Conservation (phyloP, 371 early-diverging fungal species). For the Scutellospora calospora region DNA sequence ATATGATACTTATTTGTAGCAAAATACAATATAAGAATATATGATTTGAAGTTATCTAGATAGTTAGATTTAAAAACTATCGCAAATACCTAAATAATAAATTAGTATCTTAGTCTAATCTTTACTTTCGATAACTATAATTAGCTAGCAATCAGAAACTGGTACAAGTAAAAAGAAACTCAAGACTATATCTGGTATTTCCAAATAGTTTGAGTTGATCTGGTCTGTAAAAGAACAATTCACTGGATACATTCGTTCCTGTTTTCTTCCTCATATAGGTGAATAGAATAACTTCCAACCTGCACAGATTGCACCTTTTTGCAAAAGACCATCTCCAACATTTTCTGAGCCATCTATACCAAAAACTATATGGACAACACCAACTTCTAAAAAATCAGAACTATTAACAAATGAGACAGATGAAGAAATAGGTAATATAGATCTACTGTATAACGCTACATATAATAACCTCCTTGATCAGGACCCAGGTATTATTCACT, state of each 20-base stretch:
- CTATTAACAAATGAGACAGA: too few relatives aligned
- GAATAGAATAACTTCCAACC: not conserved
- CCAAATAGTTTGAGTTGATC: not conserved
- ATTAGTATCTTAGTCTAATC: not conserved
- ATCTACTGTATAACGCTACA: too few relatives aligned
- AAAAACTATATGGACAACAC: not conserved
- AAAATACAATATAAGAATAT: too few relatives aligned
- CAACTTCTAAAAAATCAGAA: not conserved
- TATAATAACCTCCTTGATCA: too few relatives aligned
- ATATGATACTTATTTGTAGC: too few relatives aligned
- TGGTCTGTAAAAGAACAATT: not conserved
- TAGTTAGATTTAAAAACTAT: not conserved
- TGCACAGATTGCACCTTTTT: not conserved
- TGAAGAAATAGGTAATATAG: too few relatives aligned
- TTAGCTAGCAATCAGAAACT: not conserved
- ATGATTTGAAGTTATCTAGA: too few relatives aligned
- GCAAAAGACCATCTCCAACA: conserved; percentile 2
- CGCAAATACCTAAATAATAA: not conserved
- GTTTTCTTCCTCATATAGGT: not conserved
- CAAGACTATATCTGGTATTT: conserved; percentile 6
- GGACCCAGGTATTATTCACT: too few relatives aligned
- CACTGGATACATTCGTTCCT: not conserved
- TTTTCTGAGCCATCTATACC: not conserved
- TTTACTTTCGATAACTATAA: not conserved
- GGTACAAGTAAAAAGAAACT: not conserved